These are phyloP conservation scores for Eucalyptus erythrocorys DNA, from an alignment of 345 rosid genomes.

Conservation along the genomic window DNA sequence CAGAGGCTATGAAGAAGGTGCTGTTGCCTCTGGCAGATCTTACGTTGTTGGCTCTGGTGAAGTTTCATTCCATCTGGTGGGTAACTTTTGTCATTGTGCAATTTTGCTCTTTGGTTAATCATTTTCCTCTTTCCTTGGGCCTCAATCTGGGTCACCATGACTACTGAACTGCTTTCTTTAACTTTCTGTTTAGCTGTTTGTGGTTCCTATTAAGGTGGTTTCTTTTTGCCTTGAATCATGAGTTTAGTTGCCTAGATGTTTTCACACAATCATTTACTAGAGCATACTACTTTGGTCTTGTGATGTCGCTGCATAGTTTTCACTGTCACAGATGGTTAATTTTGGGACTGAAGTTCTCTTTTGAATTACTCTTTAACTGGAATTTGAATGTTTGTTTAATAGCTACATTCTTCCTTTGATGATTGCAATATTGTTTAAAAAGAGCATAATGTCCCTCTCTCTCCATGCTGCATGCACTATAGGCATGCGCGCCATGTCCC, in stretches of 20 bases:
- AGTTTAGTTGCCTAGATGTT: not conserved
- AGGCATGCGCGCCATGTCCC: not conserved
- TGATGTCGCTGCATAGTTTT: not conserved
- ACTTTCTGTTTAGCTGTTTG: not conserved
- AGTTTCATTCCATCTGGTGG: conserved; percentile 79
- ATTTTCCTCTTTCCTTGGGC: not conserved
- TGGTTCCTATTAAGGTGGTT: not conserved
- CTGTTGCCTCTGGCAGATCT: conserved; percentile 92
- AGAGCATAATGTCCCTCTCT: not conserved
- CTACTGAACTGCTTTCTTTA: not conserved
- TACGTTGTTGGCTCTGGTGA: conserved; percentile 82
- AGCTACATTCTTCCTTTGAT: not conserved
- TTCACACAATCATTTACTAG: not conserved
- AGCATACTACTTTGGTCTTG: not conserved
- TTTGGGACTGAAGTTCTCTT: not conserved
- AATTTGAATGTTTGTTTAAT: not conserved
- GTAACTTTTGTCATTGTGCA: not conserved
- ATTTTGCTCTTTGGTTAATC: not conserved
- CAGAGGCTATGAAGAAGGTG: conserved; percentile 97
- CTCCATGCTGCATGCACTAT: not conserved
- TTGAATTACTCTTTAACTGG: not conserved
- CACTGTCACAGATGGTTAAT: not conserved
- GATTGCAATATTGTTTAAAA: not conserved
- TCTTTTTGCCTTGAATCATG: not conserved
- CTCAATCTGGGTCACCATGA: not conserved